Percentiles rank a stretch among this genome's conserved stretches.
These are phyloP conservation scores for Parasitella parasitica DNA, from an alignment of 371 early-diverging fungal genomes.

Conservation along the genomic window DNA sequence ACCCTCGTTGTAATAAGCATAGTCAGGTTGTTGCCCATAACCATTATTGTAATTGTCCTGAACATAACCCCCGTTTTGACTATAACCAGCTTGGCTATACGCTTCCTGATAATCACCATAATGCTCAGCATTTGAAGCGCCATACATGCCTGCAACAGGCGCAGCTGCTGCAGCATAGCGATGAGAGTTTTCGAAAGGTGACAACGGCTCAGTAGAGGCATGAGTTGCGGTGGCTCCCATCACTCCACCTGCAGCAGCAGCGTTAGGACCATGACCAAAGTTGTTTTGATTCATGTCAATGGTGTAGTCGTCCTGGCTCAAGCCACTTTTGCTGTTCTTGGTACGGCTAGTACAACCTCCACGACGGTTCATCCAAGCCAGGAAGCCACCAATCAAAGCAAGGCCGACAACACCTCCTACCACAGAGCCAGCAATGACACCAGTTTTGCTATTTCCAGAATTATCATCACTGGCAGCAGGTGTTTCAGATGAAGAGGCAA, in stretches of 20 bases:
- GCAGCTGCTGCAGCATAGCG: slow-evolving; percentile 14
- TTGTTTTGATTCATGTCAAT: slow-evolving; percentile 29
- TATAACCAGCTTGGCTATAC: slow-evolving; percentile 21
- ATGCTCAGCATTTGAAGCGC: not conserved
- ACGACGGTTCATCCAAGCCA: slow-evolving; percentile 26
- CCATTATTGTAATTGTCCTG: not conserved
- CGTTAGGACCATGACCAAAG: slow-evolving; percentile 5
- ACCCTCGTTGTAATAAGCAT: slow-evolving; percentile 13
- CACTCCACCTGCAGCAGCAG: not conserved
- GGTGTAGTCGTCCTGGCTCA: slow-evolving; percentile 17
- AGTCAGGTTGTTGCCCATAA: slow-evolving; percentile 7
- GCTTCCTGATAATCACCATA: slow-evolving; percentile 17
- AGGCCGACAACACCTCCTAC: slow-evolving; percentile 38
- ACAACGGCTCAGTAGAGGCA: slow-evolving; percentile 9
- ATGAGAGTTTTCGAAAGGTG: slow-evolving; percentile 24
- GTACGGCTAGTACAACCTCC: slow-evolving; percentile 34
- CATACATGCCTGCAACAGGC: not conserved
- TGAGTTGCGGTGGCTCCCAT: slow-evolving; percentile 1
- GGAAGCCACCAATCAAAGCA: slow-evolving; percentile 20
- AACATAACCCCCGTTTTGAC: slow-evolving; percentile 7
- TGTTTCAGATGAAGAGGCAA: not conserved
- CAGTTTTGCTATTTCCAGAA: slow-evolving; percentile 13
- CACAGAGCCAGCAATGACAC: slow-evolving; percentile 38
- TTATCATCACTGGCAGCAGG: not conserved
- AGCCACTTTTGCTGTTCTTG: slow-evolving; percentile 5